Evolutionary conservation across 768 basidiomycete genomes (phyloP).

Genomic region (Baorangia bicolor): DNA sequence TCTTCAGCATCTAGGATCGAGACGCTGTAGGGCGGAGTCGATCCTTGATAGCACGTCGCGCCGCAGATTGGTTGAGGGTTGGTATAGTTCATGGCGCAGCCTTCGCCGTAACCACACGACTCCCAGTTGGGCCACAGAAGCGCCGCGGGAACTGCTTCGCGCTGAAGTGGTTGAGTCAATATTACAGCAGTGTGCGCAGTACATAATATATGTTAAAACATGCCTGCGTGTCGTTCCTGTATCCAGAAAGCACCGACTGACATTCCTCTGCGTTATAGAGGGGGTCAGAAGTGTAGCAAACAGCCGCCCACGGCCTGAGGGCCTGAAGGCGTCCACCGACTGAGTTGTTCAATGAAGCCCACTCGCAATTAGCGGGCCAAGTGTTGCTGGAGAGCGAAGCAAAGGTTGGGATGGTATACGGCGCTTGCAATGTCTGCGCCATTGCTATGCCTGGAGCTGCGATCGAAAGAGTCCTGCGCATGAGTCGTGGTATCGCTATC

Average conservation of each 20-base stretch:
- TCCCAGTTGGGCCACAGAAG: slow-evolving; percentile 28
- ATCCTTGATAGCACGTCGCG: slow-evolving; percentile 17
- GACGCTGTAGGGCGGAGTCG: slow-evolving; percentile 21
- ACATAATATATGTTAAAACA: not conserved
- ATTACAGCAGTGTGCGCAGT: not conserved
- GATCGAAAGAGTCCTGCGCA: slow-evolving; percentile 1
- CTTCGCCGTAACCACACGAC: slow-evolving; percentile 15
- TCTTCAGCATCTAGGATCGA: slow-evolving; percentile 18
- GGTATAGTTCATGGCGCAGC: slow-evolving; percentile 18
- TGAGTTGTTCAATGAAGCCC: slow-evolving; percentile 16
- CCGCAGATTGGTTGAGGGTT: slow-evolving; percentile 16
- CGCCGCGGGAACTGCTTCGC: slow-evolving; percentile 17
- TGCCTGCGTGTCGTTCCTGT: slow-evolving; percentile 17
- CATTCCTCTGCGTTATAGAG: slow-evolving; percentile 16
- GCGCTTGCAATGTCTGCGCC: not conserved
- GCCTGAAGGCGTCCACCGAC: slow-evolving; percentile 18
- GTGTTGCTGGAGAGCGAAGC: not conserved
- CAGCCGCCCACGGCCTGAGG: slow-evolving; percentile 23
- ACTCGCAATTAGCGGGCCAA: slow-evolving; percentile 10
- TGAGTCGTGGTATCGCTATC: not conserved
- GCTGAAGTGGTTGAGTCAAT: slow-evolving; percentile 8
- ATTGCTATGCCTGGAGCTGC: not conserved
- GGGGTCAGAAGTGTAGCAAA: slow-evolving; percentile 21
- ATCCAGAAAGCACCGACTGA: slow-evolving; percentile 11
- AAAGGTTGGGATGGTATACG: slow-evolving; percentile 7